phyloP scores from a whole-genome alignment of 2,329 filamentous ascomycete species.

The Pseudogymnoascus sp. region DNA sequence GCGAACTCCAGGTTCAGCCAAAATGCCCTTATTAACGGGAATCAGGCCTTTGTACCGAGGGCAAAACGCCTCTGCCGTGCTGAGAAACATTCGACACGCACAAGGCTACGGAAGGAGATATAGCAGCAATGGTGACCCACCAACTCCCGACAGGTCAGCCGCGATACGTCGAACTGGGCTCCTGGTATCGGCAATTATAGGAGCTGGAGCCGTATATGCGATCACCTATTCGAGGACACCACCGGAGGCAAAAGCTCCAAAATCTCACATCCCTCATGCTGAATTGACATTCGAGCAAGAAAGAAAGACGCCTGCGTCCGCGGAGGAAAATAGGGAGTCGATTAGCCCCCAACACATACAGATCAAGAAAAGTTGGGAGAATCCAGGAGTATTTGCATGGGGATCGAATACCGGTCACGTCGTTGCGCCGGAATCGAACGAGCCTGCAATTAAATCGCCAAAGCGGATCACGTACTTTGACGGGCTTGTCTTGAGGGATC shows the following conservation, averaged over 20 bases:
- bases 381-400: constrained; percentile 90
- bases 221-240: constrained; percentile 19
- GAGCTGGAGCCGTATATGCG: constrained; percentile 21
- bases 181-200: constrained; percentile 18
- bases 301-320: constrained; percentile 47
- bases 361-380: constrained; percentile 71
- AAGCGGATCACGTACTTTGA: constrained; percentile 75
- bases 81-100: constrained; percentile 6
- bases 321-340: constrained; percentile 65
- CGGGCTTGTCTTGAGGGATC: constrained; percentile 70
- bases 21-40: constrained; percentile 4
- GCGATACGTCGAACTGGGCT: constrained; percentile 14
- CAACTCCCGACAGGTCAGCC: neutral
- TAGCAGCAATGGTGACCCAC: neutral
- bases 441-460: constrained; percentile 70
- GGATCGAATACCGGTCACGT: constrained; percentile 79
- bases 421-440: constrained; percentile 74
- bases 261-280: constrained; percentile 27
- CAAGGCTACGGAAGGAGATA: neutral
- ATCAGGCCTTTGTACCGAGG: neutral
- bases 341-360: constrained; percentile 83
- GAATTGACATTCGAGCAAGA: constrained; percentile 62
- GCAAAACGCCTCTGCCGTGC: neutral
- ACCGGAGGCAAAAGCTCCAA: constrained; percentile 23
- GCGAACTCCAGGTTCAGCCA: neutral